Conservation (phyloP, 495 filamentous ascomycete genomes). For the Neurospora sublineolata region DNA sequence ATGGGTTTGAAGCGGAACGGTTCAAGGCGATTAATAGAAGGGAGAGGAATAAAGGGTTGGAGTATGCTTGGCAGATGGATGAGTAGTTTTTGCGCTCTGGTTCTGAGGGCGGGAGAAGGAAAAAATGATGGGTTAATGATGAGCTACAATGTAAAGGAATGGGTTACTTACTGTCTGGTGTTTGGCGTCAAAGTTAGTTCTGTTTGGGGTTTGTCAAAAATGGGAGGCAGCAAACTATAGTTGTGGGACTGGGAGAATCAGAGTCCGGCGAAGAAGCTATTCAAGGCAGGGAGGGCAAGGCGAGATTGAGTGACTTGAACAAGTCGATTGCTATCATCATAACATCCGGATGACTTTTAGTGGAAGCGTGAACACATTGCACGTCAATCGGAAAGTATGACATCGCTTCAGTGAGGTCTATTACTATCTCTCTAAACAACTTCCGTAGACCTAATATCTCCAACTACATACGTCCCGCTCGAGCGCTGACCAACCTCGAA, state of each 20-base stretch:
- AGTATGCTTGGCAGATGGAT: slow-evolving; percentile 96
- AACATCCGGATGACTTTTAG: too few species aligned
- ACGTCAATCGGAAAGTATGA: neutral
- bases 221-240: too few species aligned
- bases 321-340: too few species aligned
- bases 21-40: slow-evolving; percentile 75
- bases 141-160: neutral
- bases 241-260: too few species aligned
- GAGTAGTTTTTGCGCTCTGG: slow-evolving; percentile 32
- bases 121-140: neutral
- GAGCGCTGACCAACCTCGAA: neutral
- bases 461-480: neutral
- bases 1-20: slow-evolving; percentile 90
- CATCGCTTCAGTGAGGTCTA: neutral
- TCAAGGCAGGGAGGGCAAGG: too few species aligned
- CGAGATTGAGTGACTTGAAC: too few species aligned
- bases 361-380: too few species aligned
- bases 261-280: too few species aligned
- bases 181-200: neutral
- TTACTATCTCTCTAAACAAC: neutral
- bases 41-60: slow-evolving; percentile 60
- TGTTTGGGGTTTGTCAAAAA: too few species aligned
- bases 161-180: neutral
- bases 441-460: neutral
- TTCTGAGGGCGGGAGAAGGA: too few species aligned